phyloP scores from a whole-genome alignment of 2,329 filamentous ascomycete species.

The Alternaria alternata region DNA sequence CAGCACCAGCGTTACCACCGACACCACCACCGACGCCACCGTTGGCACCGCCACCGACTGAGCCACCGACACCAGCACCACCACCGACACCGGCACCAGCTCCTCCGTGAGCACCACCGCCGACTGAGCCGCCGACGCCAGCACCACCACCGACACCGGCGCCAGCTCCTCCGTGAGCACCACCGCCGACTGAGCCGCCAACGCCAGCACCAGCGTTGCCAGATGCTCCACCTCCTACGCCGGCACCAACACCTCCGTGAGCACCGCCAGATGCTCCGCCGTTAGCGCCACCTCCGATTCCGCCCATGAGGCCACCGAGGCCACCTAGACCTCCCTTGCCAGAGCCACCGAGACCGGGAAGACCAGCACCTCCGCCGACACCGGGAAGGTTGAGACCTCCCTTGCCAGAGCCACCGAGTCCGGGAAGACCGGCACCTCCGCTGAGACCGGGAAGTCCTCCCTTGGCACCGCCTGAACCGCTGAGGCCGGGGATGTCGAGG shows the following conservation, averaged over 20 bases:
- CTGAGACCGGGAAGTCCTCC: too few species aligned
- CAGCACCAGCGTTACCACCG: background rate
- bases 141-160: background rate
- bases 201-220: background rate
- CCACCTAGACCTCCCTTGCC: background rate
- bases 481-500: background rate
- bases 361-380: too few species aligned
- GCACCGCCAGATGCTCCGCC: background rate
- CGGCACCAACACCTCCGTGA: background rate
- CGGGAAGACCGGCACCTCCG: too few species aligned
- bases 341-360: background rate
- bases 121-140: background rate
- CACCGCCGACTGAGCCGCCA: background rate
- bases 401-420: too few species aligned
- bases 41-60: too few species aligned
- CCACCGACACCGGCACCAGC: background rate
- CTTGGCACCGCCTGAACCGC: background rate
- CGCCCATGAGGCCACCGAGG: background rate
- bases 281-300: background rate
- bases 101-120: background rate
- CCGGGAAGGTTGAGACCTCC: too few species aligned
- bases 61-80: background rate
- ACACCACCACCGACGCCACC: background rate
- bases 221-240: background rate
- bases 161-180: background rate